Evolutionary conservation across 495 filamentous ascomycete genomes (phyloP).

Genomic region (Penicillium coffeae): DNA sequence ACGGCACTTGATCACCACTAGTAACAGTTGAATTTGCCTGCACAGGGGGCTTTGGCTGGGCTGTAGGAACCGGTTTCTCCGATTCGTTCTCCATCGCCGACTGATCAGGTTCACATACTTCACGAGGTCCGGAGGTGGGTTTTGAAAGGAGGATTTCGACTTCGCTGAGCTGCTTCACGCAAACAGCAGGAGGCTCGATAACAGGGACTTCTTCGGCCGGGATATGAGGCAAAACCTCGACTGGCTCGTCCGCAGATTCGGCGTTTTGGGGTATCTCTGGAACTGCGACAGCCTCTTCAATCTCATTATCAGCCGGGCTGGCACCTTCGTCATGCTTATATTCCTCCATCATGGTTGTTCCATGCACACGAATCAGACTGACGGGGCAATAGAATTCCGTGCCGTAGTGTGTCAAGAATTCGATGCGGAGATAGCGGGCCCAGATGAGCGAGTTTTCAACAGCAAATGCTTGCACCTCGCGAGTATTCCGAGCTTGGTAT

Average conservation of each 20-base stretch:
- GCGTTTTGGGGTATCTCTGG: conserved; percentile 22
- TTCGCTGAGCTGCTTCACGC: not conserved
- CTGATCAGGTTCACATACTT: not conserved
- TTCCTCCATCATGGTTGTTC: conserved; percentile 94
- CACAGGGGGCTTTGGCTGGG: conserved; percentile 2
- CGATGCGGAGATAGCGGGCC: conserved; percentile 86
- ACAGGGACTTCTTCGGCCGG: not conserved
- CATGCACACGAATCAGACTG: conserved; percentile 86
- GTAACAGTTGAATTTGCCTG: conserved; percentile 8
- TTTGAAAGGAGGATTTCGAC: not conserved
- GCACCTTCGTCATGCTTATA: conserved; percentile 72
- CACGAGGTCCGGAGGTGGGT: not conserved
- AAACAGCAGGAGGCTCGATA: not conserved
- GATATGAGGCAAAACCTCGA: not conserved
- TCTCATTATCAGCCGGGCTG: conserved; percentile 55
- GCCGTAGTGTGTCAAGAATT: conserved; percentile 91
- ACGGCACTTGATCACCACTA: conserved; percentile 3
- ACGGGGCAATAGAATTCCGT: conserved; percentile 95
- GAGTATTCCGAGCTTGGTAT: conserved; percentile 85
- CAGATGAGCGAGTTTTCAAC: conserved; percentile 92
- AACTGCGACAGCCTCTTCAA: conserved; percentile 30
- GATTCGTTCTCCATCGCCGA: conserved; percentile 4
- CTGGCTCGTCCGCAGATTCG: conserved; percentile 1
- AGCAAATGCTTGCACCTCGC: conserved; percentile 90
- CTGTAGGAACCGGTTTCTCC: conserved; percentile 7